Evolutionary conservation across 1,284 basidiomycete genomes (phyloP).

Genomic region (Peniophora sp.): DNA sequence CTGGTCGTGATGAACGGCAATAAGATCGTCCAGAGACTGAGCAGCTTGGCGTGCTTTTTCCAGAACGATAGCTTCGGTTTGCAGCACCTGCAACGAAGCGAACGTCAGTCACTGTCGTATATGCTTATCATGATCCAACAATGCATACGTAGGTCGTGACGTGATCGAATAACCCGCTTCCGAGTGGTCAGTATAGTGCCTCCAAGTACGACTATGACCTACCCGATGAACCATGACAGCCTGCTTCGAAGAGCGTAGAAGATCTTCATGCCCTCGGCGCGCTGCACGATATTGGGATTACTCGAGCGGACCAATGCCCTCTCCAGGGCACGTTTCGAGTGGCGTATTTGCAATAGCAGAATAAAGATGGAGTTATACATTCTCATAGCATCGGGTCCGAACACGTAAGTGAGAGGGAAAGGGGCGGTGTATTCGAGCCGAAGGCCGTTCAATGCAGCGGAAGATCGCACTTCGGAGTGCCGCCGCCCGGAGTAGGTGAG

Average conservation of each 20-base stretch:
- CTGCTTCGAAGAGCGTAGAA: conserved; percentile 71
- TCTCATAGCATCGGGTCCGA: conserved; percentile 51
- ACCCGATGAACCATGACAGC: conserved; percentile 82
- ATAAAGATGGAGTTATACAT: conserved; percentile 67
- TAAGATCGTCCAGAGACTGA: conserved; percentile 70
- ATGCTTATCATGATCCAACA: neutral
- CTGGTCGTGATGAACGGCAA: conserved; percentile 66
- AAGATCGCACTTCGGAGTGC: conserved; percentile 35
- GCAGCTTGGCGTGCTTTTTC: conserved; percentile 46
- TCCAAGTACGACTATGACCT: conserved; percentile 24
- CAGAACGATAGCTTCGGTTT: conserved; percentile 51
- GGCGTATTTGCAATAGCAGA: conserved; percentile 69
- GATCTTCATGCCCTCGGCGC: conserved; percentile 45
- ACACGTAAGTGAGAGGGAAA: conserved; percentile 77
- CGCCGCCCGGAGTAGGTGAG: conserved; percentile 55
- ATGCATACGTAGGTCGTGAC: conserved; percentile 60
- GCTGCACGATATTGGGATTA: conserved; percentile 16
- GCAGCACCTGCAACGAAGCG: conserved; percentile 51
- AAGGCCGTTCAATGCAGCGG: conserved; percentile 60
- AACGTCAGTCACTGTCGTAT: conserved; percentile 5
- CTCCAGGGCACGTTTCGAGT: conserved; percentile 67
- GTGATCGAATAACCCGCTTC: conserved; percentile 66
- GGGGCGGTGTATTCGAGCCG: conserved; percentile 71
- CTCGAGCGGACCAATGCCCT: conserved; percentile 48
- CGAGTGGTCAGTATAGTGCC: neutral